These are phyloP conservation scores for Hygrophila difformis DNA, from an alignment of 257 asterid genomes.

Conservation along the genomic window DNA sequence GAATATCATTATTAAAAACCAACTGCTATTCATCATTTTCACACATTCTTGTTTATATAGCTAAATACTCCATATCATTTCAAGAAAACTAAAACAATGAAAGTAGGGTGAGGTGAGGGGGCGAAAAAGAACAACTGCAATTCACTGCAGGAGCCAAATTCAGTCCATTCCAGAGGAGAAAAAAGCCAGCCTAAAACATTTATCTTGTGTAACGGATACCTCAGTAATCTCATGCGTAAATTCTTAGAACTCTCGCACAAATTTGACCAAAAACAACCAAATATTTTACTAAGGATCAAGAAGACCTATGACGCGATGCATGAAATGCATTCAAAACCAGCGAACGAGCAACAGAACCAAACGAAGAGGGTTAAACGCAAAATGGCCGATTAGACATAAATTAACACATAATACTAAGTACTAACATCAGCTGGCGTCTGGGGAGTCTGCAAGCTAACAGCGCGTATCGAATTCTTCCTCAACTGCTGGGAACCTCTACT, in stretches of 20 bases:
- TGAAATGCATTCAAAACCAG: no score
- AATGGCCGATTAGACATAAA: no score
- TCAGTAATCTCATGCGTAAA: no score
- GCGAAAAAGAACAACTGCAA: background rate
- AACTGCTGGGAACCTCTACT: slow-evolving; percentile 29
- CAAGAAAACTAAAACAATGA: no score
- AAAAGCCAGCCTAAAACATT: no score
- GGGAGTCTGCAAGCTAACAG: slow-evolving; percentile 71
- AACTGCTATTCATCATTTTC: background rate
- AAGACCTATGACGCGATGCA: no score
- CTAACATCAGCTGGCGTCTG: slow-evolving; percentile 68
- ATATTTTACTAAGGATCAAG: no score
- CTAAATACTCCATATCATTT: background rate
- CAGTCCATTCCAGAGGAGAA: background rate
- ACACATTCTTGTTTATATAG: background rate
- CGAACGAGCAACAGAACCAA: slow-evolving; percentile 4
- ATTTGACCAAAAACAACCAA: no score
- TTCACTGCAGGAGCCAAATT: background rate
- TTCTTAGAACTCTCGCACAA: no score
- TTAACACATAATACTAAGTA: slow-evolving; percentile 3
- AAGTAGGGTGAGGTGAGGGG: no score
- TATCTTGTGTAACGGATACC: no score
- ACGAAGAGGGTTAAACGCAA: background rate
- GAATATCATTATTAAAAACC: slow-evolving; percentile 3
- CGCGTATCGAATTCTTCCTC: slow-evolving; percentile 62